Percentiles rank a stretch among this genome's conserved stretches.
These are phyloP conservation scores for Fomitiporia mediterranea DNA, from an alignment of 1,284 basidiomycete genomes.

Conservation along the genomic window DNA sequence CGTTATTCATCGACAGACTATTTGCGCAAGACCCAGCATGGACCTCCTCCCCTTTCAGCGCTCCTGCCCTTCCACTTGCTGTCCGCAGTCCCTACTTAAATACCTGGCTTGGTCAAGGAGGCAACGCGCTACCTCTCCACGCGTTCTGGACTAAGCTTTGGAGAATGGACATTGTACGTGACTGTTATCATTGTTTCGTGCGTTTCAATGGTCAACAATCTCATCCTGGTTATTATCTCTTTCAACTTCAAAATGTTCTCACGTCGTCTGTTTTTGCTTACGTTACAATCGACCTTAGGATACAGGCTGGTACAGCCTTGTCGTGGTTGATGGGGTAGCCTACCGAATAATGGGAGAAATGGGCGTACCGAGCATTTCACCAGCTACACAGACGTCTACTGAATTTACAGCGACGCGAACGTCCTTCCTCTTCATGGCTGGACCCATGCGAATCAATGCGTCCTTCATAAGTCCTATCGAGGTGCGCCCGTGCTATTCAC, in stretches of 20 bases:
- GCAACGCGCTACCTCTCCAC: background rate
- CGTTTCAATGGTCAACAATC: background rate
- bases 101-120: conserved; percentile 14
- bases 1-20: too few species aligned
- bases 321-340: conserved; percentile 34
- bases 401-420: conserved; percentile 35
- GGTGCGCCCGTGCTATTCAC: conserved; percentile 22
- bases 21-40: too few species aligned
- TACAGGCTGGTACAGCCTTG: conserved; percentile 35
- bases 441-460: conserved; percentile 35
- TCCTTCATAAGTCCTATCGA: conserved; percentile 40
- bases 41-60: conserved; percentile 15
- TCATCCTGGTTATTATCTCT: background rate
- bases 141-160: background rate
- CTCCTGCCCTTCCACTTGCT: conserved; percentile 14
- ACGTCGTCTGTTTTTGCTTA: background rate
- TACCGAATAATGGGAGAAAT: conserved; percentile 22
- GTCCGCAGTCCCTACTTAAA: conserved; percentile 17
- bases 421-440: conserved; percentile 33
- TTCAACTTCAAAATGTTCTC: background rate
- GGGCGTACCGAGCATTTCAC: conserved; percentile 12
- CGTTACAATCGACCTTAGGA: conserved; percentile 8
- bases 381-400: conserved; percentile 1
- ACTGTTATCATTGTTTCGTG: background rate
- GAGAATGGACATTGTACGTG: background rate